Evolutionary conservation across 2,329 filamentous ascomycete species (phyloP).

Genomic region (Monascus ruber): DNA sequence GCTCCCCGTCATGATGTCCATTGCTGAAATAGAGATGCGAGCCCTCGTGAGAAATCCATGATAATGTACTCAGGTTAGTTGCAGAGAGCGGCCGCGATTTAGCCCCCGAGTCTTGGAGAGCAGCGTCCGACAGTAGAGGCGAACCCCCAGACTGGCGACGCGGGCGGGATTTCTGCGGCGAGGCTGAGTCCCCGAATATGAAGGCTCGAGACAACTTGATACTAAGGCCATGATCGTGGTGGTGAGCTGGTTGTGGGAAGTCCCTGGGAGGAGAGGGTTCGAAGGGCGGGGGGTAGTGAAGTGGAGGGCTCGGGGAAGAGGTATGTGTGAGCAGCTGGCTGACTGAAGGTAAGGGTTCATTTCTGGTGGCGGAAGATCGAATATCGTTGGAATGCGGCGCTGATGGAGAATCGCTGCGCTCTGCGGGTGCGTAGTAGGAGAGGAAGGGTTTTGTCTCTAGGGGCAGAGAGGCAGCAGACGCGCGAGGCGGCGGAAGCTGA

Average conservation of each 20-base stretch:
- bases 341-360: constrained; percentile 28
- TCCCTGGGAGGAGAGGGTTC: constrained; percentile 8
- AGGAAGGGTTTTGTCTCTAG: constrained; percentile 24
- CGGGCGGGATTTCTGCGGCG: constrained; percentile 9
- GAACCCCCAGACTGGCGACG: constrained; percentile 12
- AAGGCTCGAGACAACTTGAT: constrained; percentile 6
- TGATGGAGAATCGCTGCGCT: constrained; percentile 12
- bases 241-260: constrained; percentile 10
- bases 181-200: constrained; percentile 8
- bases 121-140: constrained; percentile 21
- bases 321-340: constrained; percentile 28
- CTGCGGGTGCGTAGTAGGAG: constrained; percentile 13
- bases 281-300: constrained; percentile 14
- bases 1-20: constrained; percentile 6
- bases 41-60: neutral
- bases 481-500: constrained; percentile 29
- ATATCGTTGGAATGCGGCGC: constrained; percentile 4
- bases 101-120: constrained; percentile 11
- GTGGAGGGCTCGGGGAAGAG: constrained; percentile 16
- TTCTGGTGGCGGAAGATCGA: constrained; percentile 6
- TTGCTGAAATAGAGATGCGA: neutral
- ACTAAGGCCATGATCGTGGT: constrained; percentile 9
- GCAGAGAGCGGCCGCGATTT: constrained; percentile 9
- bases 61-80: constrained; percentile 9
- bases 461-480: constrained; percentile 17